These are phyloP conservation scores for Posidonia australis DNA, from an alignment of 106 monocot genomes.

Conservation along the genomic window DNA sequence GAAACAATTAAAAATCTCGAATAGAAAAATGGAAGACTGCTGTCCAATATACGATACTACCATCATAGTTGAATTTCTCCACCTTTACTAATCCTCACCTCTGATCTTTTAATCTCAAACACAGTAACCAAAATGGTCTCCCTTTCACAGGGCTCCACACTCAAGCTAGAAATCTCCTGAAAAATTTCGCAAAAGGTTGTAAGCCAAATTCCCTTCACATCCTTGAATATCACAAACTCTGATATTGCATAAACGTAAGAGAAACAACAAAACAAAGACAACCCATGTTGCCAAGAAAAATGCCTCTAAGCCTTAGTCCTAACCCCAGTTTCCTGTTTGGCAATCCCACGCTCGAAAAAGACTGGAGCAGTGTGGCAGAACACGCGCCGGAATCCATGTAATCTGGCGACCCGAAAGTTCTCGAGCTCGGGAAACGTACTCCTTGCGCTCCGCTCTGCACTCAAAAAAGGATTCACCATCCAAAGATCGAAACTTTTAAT, in stretches of 20 bases:
- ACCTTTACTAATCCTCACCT: constrained; percentile 28
- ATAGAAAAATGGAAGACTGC: not conserved
- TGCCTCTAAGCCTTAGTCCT: not conserved
- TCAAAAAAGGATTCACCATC: not conserved
- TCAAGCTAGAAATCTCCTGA: constrained; percentile 97
- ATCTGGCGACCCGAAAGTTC: constrained; percentile 53
- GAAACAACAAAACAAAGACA: constrained; percentile 3
- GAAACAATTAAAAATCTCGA: too few relatives aligned
- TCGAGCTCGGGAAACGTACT: constrained; percentile 85
- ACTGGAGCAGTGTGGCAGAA: constrained; percentile 86
- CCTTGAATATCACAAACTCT: too few relatives aligned
- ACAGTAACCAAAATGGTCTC: constrained; percentile 74
- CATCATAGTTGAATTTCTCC: not conserved
- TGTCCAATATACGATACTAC: not conserved
- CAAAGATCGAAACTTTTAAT: too few relatives aligned
- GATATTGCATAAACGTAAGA: not conserved
- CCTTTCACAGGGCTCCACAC: constrained; percentile 81
- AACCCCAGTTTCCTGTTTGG: constrained; percentile 68
- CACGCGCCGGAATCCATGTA: constrained; percentile 81
- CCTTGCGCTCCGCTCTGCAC: constrained; percentile 84
- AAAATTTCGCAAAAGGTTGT: not conserved
- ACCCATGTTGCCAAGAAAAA: not conserved
- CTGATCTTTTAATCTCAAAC: constrained; percentile 66
- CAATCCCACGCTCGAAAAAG: constrained; percentile 91
- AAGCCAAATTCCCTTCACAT: not conserved